Conservation (phyloP, 371 early-diverging fungal genomes). For the Haplosporangium sp. region DNA sequence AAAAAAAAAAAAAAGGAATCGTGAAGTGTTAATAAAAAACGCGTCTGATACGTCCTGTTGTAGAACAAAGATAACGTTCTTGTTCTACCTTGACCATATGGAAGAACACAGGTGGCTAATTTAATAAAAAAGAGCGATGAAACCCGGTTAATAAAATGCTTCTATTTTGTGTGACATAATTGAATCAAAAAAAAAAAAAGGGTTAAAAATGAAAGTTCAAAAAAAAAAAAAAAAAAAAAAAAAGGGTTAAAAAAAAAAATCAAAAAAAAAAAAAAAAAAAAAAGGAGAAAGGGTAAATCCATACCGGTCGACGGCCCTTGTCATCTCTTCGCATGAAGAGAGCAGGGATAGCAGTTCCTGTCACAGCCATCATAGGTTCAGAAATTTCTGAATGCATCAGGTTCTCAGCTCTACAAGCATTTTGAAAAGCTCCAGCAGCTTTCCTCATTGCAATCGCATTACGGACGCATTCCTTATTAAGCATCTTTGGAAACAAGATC, state of each 20-base stretch:
- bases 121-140: neutral
- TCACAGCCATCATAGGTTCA: conserved; percentile 14
- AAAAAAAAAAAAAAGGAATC: neutral
- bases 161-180: conserved; percentile 2
- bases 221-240: no score
- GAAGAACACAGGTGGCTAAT: conserved; percentile 47
- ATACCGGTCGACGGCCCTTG: conserved; percentile 51
- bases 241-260: no score
- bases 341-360: conserved; percentile 31
- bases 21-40: neutral
- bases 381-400: conserved; percentile 12
- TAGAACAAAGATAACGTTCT: neutral
- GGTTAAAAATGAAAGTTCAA: no score
- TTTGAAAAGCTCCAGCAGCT: conserved; percentile 41
- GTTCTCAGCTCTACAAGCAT: conserved; percentile 12
- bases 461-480: conserved; percentile 32
- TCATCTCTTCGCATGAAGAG: conserved; percentile 46
- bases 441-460: conserved; percentile 34
- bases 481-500: conserved; percentile 28
- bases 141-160: neutral
- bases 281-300: neutral
- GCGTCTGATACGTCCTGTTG: no score
- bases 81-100: conserved; percentile 38
- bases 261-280: no score
- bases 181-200: no score